A percentile compares a stretch with the other conserved stretches of the same genome.
These are phyloP conservation scores for Phaeoacremonium minimum DNA, from an alignment of 2,329 filamentous ascomycete species.

Conservation along the genomic window DNA sequence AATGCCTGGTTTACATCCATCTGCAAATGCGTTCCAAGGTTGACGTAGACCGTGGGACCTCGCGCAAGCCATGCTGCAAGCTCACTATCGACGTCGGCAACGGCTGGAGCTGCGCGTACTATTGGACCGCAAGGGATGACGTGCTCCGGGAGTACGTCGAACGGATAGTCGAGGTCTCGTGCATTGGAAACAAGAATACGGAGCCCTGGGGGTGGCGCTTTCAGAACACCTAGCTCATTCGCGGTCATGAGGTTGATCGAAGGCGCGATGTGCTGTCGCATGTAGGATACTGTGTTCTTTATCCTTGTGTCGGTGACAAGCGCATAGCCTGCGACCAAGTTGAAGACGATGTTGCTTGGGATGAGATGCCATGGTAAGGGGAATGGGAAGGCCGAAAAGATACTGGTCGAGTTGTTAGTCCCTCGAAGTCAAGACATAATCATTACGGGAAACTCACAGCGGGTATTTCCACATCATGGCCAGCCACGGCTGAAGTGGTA, in stretches of 20 bases:
- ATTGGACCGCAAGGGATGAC: slow-evolving; percentile 42
- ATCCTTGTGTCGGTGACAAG: slow-evolving; percentile 6
- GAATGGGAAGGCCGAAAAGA: slow-evolving; percentile 35
- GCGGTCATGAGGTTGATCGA: slow-evolving; percentile 13
- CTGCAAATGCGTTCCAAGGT: slow-evolving; percentile 35
- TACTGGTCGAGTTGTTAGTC: no score
- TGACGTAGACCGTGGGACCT: slow-evolving; percentile 40
- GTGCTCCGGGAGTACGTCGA: slow-evolving; percentile 28
- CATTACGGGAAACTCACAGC: slow-evolving; percentile 23
- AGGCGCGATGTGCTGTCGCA: slow-evolving; percentile 5
- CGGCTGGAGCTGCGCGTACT: slow-evolving; percentile 27
- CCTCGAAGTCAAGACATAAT: no score
- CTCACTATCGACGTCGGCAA: slow-evolving; percentile 33
- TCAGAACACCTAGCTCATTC: slow-evolving; percentile 6
- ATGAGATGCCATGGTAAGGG: slow-evolving; percentile 38
- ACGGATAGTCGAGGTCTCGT: slow-evolving; percentile 24
- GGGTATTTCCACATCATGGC: slow-evolving; percentile 33
- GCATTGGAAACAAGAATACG: slow-evolving; percentile 14
- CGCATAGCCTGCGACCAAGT: slow-evolving; percentile 8
- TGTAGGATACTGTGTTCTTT: slow-evolving; percentile 1
- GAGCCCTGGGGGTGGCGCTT: slow-evolving; percentile 6
- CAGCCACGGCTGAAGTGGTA: slow-evolving; percentile 29
- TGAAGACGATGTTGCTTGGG: slow-evolving; percentile 29
- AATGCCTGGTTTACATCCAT: slow-evolving; percentile 23
- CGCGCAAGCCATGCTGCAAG: slow-evolving; percentile 35